phyloP scores from a whole-genome alignment of 305 asterid genomes.

The Fraxinus nigra region DNA sequence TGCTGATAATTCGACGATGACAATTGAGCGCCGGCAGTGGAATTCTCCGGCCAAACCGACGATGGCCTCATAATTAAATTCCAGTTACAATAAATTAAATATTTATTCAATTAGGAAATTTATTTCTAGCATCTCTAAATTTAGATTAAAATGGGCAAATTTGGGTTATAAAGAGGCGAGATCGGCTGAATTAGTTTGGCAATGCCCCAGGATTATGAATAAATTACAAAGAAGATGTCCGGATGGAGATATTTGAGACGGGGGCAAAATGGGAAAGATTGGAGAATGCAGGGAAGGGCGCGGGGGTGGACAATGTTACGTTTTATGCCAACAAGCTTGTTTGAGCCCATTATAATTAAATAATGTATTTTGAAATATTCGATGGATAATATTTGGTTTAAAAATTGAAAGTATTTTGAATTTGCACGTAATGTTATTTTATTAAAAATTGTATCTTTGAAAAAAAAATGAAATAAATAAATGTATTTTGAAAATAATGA shows the following conservation, averaged over 20 bases:
- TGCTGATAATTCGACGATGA: constrained; percentile 31
- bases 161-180: constrained; percentile 15
- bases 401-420: no score
- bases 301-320: no score
- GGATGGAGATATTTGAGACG: constrained; percentile 22
- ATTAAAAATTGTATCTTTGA: no score
- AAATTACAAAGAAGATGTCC: constrained; percentile 5
- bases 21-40: constrained; percentile 32
- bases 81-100: constrained; percentile 24
- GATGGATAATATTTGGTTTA: no score
- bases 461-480: no score
- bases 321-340: no score
- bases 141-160: neutral
- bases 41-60: constrained; percentile 47
- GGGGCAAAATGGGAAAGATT: no score
- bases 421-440: no score
- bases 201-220: constrained; percentile 24
- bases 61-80: constrained; percentile 50
- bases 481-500: no score
- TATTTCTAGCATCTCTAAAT: neutral
- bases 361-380: no score
- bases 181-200: constrained; percentile 20
- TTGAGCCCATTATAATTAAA: no score
- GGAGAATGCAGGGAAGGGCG: no score
- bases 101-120: neutral